These are phyloP conservation scores for Zarea fungicola DNA, from an alignment of 2,329 filamentous ascomycete genomes.

Conservation along the genomic window DNA sequence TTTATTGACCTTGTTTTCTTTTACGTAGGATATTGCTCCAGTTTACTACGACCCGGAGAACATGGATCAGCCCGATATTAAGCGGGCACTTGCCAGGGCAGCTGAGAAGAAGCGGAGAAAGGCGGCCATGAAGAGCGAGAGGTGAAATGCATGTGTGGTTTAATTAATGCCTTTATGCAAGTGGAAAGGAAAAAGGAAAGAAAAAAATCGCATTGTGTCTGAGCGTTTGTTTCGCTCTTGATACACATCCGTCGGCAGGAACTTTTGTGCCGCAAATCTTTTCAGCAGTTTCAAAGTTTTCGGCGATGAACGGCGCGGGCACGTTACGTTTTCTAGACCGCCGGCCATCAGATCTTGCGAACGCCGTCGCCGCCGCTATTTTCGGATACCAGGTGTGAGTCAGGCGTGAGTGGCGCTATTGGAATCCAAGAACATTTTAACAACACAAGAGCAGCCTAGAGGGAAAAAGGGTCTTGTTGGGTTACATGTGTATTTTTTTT, in stretches of 20 bases:
- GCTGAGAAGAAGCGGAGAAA: conserved; percentile 57
- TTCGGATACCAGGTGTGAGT: not conserved
- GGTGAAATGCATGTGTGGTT: conserved; percentile 28
- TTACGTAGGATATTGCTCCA: conserved; percentile 81
- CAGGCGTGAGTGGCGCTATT: conserved; percentile 1
- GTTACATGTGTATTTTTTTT: not conserved
- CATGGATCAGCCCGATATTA: conserved; percentile 84
- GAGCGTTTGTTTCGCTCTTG: too few species aligned
- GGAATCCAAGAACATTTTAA: not conserved
- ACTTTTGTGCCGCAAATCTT: too few species aligned
- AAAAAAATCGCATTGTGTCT: too few species aligned
- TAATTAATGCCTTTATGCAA: not conserved
- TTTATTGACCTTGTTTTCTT: not conserved
- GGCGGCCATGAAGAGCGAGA: conserved; percentile 49
- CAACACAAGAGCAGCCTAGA: too few species aligned
- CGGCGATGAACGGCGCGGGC: too few species aligned
- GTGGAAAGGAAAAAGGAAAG: not conserved
- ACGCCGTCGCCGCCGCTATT: too few species aligned
- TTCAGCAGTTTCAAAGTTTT: too few species aligned
- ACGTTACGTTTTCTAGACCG: too few species aligned
- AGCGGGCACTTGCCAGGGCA: conserved; percentile 56
- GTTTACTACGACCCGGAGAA: conserved; percentile 81
- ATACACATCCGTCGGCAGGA: too few species aligned
- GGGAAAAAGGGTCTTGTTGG: too few species aligned
- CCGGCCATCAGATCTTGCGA: too few species aligned